Base-by-base conservation (phyloP, 176 grass and related monocot species). In the Cenchrus fungigraminus region DNA sequence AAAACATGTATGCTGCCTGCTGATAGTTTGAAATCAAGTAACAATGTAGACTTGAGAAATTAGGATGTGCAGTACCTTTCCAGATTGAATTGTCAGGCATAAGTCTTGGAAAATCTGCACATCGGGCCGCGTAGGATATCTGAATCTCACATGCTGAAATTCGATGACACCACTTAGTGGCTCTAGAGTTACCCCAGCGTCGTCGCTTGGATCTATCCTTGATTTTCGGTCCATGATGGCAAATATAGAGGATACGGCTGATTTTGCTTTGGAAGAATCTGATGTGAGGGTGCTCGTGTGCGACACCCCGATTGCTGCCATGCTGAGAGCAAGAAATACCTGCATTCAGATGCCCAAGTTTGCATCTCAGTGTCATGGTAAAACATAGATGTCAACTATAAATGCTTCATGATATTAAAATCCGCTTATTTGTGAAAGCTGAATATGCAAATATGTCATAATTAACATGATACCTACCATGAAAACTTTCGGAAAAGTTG, bases 311-410 rank as follows among this genome's bases (percentile, higher is more conserved):
- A 97, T 93, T 13, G 94, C 91, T 57, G 94, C 89, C 91, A 97
- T 91, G 68, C 89, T 85, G 74, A 97, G 91, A 58, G 94, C 91
- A 85, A 97, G 87, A 85, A 97, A 93, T 8, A 93, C 94, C 92
- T 91, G 76, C 70, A 83, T 25, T 74, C 16, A 68, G 46, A 77
- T 47, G 20, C 9, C 16, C 16, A 82, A 68, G 37, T 69, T 69
- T 20, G 17, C 40, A 44, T 44, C 20, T 40, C 32, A 42, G 37
- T 68, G 37, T 7, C 66, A 69, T 47, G 4, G 43, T 47, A 47
- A 47, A 71, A 13, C 68, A 71, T 47, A n/a, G n/a, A 22, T 20
- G 10, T 20, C 3, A 9, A 20, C 46, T 71, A 12, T 12, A 71
- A 46, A 70, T 70, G 7, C n/a, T 71, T 15, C 25, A 73, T 53